Evolutionary conservation across 331 rosid genomes (phyloP), one percentile per base, ranked within the genome.

Genomic region (Rhamnella rubrinervis): DNA sequence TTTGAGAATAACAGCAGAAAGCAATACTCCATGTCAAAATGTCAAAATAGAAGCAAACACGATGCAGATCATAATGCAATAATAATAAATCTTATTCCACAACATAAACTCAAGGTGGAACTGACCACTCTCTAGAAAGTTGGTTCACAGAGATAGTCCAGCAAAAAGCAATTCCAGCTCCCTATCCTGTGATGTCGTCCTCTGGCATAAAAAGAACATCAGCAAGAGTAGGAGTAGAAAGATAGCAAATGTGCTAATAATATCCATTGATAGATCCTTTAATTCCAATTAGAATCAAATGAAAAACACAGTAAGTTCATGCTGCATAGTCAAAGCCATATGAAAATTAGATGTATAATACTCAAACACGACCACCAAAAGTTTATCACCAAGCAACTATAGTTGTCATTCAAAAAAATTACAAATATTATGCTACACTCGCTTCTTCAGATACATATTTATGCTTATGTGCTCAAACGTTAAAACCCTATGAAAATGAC

Each of bases 101-200:
- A 63, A 71, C 7, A 38, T 28, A 25, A 44, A 20, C 46, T 23
- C 40, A 64, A 58, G 39, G 46, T 18, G 72, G 67, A 80, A 74
- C 71, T 46, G 59, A 81, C 88, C 82, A 55, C 70, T 37, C 12
- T 59, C 74, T 55, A 16, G 49, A 60, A 44, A 53, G 58, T 37
- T 53, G n/a, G 61, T 72, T 92, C 86, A 90, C 77, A 93, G 50
- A 55, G 96, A 88, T 61, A 93, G 88, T 71, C 97, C 91, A 5
- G 88, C 84, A 65, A 93, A 93, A 64, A 93, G 92, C 84, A 82
- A 84, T 68, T 87, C 97, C 92, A 93, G 68, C 84, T 93, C 97
- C 73, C 60, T 65, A 37, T 90, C 90, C 77, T 90, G 89, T 38
- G 88, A 78, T 41, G 63, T 57, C 67, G 87, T 85, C 84, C 98